These are phyloP conservation scores for Meira miltonrushii DNA, from an alignment of 1,284 basidiomycete genomes.

Conservation along the genomic window DNA sequence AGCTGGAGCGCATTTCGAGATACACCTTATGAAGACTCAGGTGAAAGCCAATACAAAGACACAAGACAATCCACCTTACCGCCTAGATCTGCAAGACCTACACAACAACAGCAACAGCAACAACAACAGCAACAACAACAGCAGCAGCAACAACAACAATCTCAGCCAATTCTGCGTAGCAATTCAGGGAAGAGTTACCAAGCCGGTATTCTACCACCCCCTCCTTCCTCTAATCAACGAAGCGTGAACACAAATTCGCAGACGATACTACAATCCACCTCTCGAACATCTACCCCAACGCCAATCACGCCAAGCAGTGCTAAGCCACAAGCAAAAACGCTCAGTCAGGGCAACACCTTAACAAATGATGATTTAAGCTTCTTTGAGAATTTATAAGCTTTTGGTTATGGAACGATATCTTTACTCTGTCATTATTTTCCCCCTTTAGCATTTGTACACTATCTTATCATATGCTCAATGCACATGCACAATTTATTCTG, in stretches of 20 bases:
- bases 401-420: too few relatives aligned
- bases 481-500: too few relatives aligned
- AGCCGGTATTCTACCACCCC: neutral
- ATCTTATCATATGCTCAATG: too few relatives aligned
- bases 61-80: neutral
- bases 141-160: neutral
- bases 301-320: neutral
- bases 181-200: neutral
- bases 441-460: too few relatives aligned
- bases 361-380: conserved; percentile 11
- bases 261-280: neutral
- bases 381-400: conserved; percentile 6
- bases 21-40: neutral
- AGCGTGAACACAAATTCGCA: neutral
- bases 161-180: neutral
- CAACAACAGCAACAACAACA: neutral
- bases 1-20: conserved; percentile 6
- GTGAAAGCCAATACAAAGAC: neutral
- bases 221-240: neutral
- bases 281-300: neutral
- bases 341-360: conserved; percentile 5
- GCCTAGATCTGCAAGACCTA: neutral
- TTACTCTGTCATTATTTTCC: too few relatives aligned
- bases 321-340: neutral
- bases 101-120: neutral